These are phyloP conservation scores for Serendipita vermifera DNA, from an alignment of 768 basidiomycete species.

Conservation along the genomic window DNA sequence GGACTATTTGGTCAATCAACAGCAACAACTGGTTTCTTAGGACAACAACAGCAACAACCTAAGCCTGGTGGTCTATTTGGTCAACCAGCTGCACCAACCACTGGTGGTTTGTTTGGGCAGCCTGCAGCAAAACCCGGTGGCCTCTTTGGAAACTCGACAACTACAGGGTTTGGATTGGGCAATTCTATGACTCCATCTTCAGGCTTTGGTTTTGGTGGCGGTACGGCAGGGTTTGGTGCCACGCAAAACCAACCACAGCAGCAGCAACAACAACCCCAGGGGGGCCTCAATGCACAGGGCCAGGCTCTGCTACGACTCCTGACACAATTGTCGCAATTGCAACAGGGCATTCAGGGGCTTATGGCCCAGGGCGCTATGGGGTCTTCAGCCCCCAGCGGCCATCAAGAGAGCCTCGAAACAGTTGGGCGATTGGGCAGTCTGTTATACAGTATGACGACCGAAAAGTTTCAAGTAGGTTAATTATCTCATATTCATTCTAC, in stretches of 20 bases:
- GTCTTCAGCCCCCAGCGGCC: slow-evolving; percentile 26
- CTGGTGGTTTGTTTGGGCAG: slow-evolving; percentile 14
- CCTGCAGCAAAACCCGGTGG: slow-evolving; percentile 12
- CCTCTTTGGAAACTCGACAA: slow-evolving; percentile 15
- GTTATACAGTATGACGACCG: slow-evolving; percentile 43
- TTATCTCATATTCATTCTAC: background rate
- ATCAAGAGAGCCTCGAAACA: slow-evolving; percentile 57
- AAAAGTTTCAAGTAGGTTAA: slow-evolving; percentile 59
- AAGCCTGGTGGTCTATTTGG: slow-evolving; percentile 11
- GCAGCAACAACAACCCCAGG: slow-evolving; percentile 19
- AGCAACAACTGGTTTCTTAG: background rate
- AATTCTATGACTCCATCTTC: background rate
- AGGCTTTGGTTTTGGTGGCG: slow-evolving; percentile 14
- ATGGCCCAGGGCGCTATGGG: slow-evolving; percentile 15
- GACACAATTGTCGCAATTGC: slow-evolving; percentile 18
- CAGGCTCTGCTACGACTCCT: slow-evolving; percentile 22
- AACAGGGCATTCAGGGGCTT: slow-evolving; percentile 19
- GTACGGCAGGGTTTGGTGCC: slow-evolving; percentile 10
- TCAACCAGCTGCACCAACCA: slow-evolving; percentile 10
- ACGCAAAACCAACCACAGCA: slow-evolving; percentile 11
- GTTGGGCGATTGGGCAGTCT: background rate
- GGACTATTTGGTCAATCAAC: slow-evolving; percentile 15
- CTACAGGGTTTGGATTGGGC: background rate
- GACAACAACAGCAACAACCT: slow-evolving; percentile 6
- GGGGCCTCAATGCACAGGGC: slow-evolving; percentile 20